These are phyloP conservation scores for Abelmoschus esculentus DNA, from an alignment of 345 rosid genomes.

Conservation along the genomic window DNA sequence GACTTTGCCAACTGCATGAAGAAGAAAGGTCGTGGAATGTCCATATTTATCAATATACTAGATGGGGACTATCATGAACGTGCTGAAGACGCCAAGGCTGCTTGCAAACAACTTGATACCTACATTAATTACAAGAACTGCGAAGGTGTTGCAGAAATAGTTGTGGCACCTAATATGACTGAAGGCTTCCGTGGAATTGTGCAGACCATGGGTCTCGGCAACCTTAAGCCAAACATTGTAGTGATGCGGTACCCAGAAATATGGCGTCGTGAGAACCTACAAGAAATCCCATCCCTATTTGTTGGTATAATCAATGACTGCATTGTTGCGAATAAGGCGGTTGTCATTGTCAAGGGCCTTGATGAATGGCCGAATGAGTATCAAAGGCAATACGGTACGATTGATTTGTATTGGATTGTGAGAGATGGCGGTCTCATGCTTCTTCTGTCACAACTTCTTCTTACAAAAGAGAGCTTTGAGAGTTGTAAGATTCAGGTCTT, in stretches of 20 bases:
- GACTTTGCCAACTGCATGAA: constrained; percentile 99
- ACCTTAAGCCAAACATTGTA: constrained; percentile 93
- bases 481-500: constrained; percentile 98
- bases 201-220: constrained; percentile 98
- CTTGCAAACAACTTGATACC: constrained; percentile 75
- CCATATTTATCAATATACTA: constrained; percentile 71
- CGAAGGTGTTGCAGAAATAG: constrained; percentile 98
- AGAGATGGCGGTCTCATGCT: constrained; percentile 99
- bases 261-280: constrained; percentile 93
- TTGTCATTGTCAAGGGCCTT: constrained; percentile 95
- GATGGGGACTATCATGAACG: constrained; percentile 92
- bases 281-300: constrained; percentile 85
- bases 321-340: constrained; percentile 78
- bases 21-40: constrained; percentile 99
- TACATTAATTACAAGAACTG: constrained; percentile 90
- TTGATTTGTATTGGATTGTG: constrained; percentile 97
- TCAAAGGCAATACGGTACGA: constrained; percentile 91
- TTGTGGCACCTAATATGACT: constrained; percentile 93
- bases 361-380: constrained; percentile 99
- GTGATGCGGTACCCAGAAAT: constrained; percentile 99
- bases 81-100: constrained; percentile 94
- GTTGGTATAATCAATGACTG: constrained; percentile 31
- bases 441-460: constrained; percentile 96
- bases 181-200: constrained; percentile 96
- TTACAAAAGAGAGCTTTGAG: constrained; percentile 95